These are phyloP conservation scores for Venturia asperata DNA, from an alignment of 2,329 filamentous ascomycete genomes.

Conservation along the genomic window DNA sequence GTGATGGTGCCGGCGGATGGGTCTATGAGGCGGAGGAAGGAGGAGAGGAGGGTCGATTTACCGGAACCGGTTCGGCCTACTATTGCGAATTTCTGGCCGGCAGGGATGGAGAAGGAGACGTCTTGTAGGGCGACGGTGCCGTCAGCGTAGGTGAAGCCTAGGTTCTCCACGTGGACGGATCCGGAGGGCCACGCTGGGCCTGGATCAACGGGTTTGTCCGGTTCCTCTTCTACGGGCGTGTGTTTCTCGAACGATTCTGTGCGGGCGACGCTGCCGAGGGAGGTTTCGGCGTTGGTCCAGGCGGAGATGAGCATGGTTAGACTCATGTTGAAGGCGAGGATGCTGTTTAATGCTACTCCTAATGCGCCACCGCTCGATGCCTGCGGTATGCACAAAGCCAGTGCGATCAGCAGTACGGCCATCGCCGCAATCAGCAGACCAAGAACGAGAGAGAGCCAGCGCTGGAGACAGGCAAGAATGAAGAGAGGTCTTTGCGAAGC, in stretches of 20 bases:
- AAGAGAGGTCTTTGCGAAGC: constrained; percentile 40
- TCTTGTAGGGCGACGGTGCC: constrained; percentile 35
- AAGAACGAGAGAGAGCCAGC: constrained; percentile 39
- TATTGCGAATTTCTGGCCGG: constrained; percentile 43
- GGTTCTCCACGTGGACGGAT: not conserved
- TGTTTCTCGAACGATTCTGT: constrained; percentile 47
- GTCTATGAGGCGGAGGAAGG: constrained; percentile 45
- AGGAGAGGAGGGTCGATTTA: constrained; percentile 44
- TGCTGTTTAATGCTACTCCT: constrained; percentile 47
- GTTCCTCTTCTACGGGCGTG: constrained; percentile 38
- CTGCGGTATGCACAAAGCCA: constrained; percentile 27
- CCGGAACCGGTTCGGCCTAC: constrained; percentile 48
- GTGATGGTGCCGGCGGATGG: constrained; percentile 37
- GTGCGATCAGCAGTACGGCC: constrained; percentile 32
- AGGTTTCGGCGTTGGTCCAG: constrained; percentile 53
- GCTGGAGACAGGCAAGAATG: constrained; percentile 40
- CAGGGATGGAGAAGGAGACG: constrained; percentile 41
- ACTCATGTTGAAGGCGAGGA: constrained; percentile 47
- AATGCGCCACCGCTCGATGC: constrained; percentile 39
- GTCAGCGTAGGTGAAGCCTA: constrained; percentile 10
- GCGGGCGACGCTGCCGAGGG: constrained; percentile 50
- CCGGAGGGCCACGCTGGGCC: not conserved
- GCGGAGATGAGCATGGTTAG: constrained; percentile 45
- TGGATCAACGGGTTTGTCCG: not conserved
- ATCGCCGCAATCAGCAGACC: constrained; percentile 36